A percentile compares a stretch with the other conserved stretches of the same genome.
These are phyloP conservation scores for Halenospora varia DNA, from an alignment of 495 filamentous ascomycete species.

Conservation along the genomic window DNA sequence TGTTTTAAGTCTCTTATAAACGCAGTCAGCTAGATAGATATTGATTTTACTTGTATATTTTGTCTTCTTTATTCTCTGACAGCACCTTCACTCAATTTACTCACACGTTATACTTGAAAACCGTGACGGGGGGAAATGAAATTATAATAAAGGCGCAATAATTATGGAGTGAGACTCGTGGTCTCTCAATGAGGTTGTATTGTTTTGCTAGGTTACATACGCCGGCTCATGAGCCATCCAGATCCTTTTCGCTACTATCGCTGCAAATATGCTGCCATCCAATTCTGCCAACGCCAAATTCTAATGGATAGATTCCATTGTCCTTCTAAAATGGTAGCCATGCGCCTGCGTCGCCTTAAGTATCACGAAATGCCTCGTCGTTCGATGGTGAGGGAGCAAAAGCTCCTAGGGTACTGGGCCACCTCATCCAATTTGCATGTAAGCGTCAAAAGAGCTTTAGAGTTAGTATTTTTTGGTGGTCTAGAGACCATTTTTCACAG, in stretches of 20 bases:
- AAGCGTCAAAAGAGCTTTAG: background rate
- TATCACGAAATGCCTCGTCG: conserved; percentile 6
- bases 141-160: too few species aligned
- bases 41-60: too few species aligned
- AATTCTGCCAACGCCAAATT: background rate
- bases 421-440: background rate
- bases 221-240: conserved; percentile 11
- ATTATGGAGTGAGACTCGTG: conserved; percentile 21
- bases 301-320: background rate
- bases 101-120: too few species aligned
- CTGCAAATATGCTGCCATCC: background rate
- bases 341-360: conserved; percentile 3
- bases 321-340: background rate
- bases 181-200: conserved; percentile 24
- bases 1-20: too few species aligned
- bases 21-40: too few species aligned
- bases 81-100: too few species aligned
- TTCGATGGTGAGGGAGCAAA: background rate
- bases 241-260: conserved; percentile 12
- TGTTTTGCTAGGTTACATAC: conserved; percentile 14
- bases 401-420: conserved; percentile 12
- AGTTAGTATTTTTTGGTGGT: background rate
- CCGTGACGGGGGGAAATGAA: too few species aligned
- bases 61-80: too few species aligned
- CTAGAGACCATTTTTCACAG: background rate